A percentile compares a stretch with the other conserved stretches of the same genome.
Evolutionary conservation across 495 filamentous ascomycete species (phyloP).

Genomic region (Penicillium verhagenii): DNA sequence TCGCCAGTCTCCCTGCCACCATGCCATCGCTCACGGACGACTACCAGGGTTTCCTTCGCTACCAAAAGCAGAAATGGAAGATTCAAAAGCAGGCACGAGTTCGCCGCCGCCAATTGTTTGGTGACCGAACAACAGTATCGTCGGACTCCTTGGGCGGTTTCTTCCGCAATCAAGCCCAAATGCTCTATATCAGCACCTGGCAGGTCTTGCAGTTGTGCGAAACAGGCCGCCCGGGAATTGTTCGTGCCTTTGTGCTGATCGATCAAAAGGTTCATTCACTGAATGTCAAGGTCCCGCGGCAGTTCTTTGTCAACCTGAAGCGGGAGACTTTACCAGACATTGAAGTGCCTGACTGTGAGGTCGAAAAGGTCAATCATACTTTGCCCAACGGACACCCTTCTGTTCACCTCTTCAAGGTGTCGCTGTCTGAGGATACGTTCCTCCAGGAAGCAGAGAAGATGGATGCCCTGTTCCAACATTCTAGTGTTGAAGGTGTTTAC

Average conservation of each 20-base stretch:
- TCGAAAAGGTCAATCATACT: slow-evolving; percentile 88
- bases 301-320: slow-evolving; percentile 89
- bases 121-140: slow-evolving; percentile 69
- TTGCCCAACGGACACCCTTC: slow-evolving; percentile 95
- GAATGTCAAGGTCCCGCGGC: slow-evolving; percentile 84
- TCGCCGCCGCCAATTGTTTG: slow-evolving; percentile 88
- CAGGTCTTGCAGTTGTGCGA: slow-evolving; percentile 84
- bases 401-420: slow-evolving; percentile 89
- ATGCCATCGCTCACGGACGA: slow-evolving; percentile 89
- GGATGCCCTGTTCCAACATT: slow-evolving; percentile 78
- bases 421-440: slow-evolving; percentile 83
- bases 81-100: slow-evolving; percentile 90
- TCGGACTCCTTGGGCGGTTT: slow-evolving; percentile 76
- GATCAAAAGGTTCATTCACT: slow-evolving; percentile 85
- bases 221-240: slow-evolving; percentile 78
- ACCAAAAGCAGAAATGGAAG: slow-evolving; percentile 99
- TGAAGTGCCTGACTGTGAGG: slow-evolving; percentile 79
- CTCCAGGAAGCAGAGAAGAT: slow-evolving; percentile 81
- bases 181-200: slow-evolving; percentile 89
- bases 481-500: slow-evolving; percentile 94
- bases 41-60: slow-evolving; percentile 84
- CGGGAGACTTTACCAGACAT: slow-evolving; percentile 83
- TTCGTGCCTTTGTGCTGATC: slow-evolving; percentile 88
- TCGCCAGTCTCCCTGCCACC: slow-evolving; percentile 73
- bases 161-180: slow-evolving; percentile 87